Evolutionary conservation across 192 early-diverging fungal genomes (phyloP), one percentile per base, ranked within the genome.

Genomic region (Spizellomyces punctatus): DNA sequence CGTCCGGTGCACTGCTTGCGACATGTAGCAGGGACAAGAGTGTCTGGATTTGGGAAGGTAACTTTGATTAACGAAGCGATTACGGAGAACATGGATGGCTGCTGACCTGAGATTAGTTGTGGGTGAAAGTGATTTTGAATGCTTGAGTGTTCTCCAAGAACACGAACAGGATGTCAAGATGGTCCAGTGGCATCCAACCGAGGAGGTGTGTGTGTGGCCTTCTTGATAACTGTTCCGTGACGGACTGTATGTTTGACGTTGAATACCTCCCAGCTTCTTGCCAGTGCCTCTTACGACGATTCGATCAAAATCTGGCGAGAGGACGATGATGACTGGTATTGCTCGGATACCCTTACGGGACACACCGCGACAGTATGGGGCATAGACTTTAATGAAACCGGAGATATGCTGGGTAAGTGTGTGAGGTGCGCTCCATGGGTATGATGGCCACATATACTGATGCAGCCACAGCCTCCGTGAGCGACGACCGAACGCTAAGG

Each of bases 21-120:
- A 99, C 97, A 6, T 98, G 97, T 72, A 91, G 92, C 36, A 82
- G 97, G 43, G 97, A 99, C 81, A 98, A 96, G 78, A 95, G 92
- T 80, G 95, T 99, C 43, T 99, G 97, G 97, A 94, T 99, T 69
- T 99, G 97, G 97, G 97, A 99, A 74, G 87, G 87, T 84, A 58
- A 22, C 46, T 10, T n/a, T 41, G 57, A 17, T 22, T 54, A n/a
- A 19, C 14, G 52, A 54, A 16, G 14, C 19, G 14, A 2, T 47
- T 42, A n/a, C 17, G 1, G 52, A 54, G 52, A 54, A 54, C n/a
- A 36, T 36, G 27, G 27, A 36, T 36, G 27, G 52, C 16, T 16
- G 3, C 41, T n/a, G 19, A 56, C 16, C 55, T 55, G 5, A 12
- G 48, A 65, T 66, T 63, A 83, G 87, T 88, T 8, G 79, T 84